A percentile compares a stretch with the other conserved stretches of the same genome.
Conservation (phyloP, 129 eudicot genomes). For the Sambucus nigra region DNA sequence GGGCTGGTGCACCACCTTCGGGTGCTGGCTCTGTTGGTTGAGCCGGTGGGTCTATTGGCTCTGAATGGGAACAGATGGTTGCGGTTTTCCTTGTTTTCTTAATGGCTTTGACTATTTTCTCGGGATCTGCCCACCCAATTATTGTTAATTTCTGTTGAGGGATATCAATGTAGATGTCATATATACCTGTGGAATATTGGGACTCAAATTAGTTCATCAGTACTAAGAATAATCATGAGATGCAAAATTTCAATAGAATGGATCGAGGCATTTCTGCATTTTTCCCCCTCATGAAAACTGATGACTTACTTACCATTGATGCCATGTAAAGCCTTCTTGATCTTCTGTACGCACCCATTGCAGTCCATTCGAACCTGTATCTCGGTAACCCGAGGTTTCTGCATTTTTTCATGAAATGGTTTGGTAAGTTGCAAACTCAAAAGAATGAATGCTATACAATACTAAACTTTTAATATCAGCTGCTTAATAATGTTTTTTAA, state of each 20-base stretch:
- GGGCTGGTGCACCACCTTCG: slow-evolving; percentile 28
- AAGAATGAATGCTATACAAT: background rate
- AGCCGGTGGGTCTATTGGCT: slow-evolving; percentile 23
- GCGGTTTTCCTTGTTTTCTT: slow-evolving; percentile 66
- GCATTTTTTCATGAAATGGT: slow-evolving; percentile 25
- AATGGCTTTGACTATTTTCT: slow-evolving; percentile 49
- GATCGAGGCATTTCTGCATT: background rate
- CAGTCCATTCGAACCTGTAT: slow-evolving; percentile 84
- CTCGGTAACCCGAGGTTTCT: slow-evolving; percentile 73
- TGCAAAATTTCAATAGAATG: background rate
- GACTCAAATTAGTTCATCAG: background rate
- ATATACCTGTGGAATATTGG: slow-evolving; percentile 41
- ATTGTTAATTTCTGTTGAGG: slow-evolving; percentile 57
- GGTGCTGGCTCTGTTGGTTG: slow-evolving; percentile 27
- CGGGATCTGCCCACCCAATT: slow-evolving; percentile 65
- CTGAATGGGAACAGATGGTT: slow-evolving; percentile 46
- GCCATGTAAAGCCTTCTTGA: slow-evolving; percentile 79
- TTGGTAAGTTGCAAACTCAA: slow-evolving; percentile 7
- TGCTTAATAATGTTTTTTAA: background rate
- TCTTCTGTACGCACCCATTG: slow-evolving; percentile 90
- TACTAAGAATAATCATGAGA: too few relatives aligned
- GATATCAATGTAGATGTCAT: slow-evolving; percentile 45
- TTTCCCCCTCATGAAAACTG: too few relatives aligned
- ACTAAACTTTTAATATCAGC: background rate
- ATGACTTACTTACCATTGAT: slow-evolving; percentile 45